These are phyloP conservation scores for Lumnitzera racemosa DNA, from an alignment of 345 rosid genomes.

Conservation along the genomic window DNA sequence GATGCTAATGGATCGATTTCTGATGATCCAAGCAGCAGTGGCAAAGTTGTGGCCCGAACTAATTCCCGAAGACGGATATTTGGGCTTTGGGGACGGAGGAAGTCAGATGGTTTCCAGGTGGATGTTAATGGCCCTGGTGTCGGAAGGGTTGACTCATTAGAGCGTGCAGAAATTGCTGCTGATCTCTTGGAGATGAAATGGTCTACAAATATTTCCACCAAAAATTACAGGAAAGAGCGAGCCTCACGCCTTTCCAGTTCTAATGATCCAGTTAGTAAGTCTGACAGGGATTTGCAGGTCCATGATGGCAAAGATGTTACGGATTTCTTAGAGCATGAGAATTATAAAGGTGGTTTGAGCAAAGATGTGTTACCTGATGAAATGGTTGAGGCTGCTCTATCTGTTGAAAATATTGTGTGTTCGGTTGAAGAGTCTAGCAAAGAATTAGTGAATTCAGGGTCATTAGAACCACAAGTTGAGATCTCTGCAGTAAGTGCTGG, in stretches of 20 bases:
- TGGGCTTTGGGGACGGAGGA: conserved; percentile 46
- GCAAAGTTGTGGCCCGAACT: conserved; percentile 35
- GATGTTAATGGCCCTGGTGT: conserved; percentile 22
- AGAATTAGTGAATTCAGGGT: conserved; percentile 7
- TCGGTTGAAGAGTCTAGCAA: conserved; percentile 15
- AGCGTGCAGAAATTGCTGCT: conserved; percentile 85
- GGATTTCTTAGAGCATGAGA: conserved; percentile 9
- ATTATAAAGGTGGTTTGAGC: conserved; percentile 9
- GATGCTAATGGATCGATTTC: conserved; percentile 24
- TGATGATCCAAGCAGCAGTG: conserved; percentile 22
- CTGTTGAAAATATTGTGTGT: conserved; percentile 13
- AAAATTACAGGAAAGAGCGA: conserved; percentile 26
- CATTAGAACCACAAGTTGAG: neutral
- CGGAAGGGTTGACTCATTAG: conserved; percentile 44
- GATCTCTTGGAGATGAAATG: conserved; percentile 78
- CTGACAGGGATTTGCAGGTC: conserved; percentile 7
- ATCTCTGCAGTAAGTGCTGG: neutral
- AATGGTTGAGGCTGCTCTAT: neutral
- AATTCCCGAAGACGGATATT: conserved; percentile 42
- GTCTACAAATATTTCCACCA: conserved; percentile 67
- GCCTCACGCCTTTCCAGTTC: conserved; percentile 14
- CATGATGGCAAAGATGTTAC: conserved; percentile 12
- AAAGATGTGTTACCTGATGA: conserved; percentile 6
- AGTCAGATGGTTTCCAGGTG: conserved; percentile 26
- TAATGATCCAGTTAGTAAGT: conserved; percentile 11